Evolutionary conservation across 768 basidiomycete genomes (phyloP).

Genomic region (Punctularia strigosozonata): DNA sequence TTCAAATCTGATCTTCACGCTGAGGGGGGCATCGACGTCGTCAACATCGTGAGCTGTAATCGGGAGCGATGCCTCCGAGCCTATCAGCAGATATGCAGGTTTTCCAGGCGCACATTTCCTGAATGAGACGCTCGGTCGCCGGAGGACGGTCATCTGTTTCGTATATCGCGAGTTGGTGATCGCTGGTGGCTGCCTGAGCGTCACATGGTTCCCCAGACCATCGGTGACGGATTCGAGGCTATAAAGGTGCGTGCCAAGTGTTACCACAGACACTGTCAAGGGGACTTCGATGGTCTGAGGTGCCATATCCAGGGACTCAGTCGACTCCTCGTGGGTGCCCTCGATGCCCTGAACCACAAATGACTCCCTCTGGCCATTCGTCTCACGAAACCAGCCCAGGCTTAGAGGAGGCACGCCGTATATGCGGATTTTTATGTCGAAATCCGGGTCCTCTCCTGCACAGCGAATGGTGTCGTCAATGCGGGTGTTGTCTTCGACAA

Average conservation of each 20-base stretch:
- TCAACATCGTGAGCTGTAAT: constrained; percentile 46
- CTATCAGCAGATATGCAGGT: constrained; percentile 61
- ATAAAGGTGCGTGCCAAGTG: constrained; percentile 59
- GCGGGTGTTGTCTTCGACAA: constrained; percentile 30
- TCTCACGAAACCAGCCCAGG: constrained; percentile 62
- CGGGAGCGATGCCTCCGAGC: constrained; percentile 45
- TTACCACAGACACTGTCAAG: constrained; percentile 48
- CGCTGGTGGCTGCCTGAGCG: constrained; percentile 10
- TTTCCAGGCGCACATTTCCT: constrained; percentile 58
- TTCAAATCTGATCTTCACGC: constrained; percentile 49
- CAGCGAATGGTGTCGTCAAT: constrained; percentile 43
- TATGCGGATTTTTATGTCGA: constrained; percentile 52
- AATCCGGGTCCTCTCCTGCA: constrained; percentile 48
- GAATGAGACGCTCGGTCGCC: constrained; percentile 64
- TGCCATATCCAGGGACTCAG: constrained; percentile 11
- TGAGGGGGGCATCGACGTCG: constrained; percentile 56
- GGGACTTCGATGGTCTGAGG: constrained; percentile 60
- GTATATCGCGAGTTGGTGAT: constrained; percentile 31
- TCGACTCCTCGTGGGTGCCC: constrained; percentile 29
- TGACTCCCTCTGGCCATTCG: constrained; percentile 53
- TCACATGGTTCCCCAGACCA: constrained; percentile 54
- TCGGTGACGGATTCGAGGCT: constrained; percentile 77
- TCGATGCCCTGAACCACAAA: constrained; percentile 83
- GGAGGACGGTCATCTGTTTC: constrained; percentile 58
- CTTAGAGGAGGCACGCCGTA: constrained; percentile 68